phyloP scores from a whole-genome alignment of 2,329 filamentous ascomycete genomes.

The Cercospora zeina region DNA sequence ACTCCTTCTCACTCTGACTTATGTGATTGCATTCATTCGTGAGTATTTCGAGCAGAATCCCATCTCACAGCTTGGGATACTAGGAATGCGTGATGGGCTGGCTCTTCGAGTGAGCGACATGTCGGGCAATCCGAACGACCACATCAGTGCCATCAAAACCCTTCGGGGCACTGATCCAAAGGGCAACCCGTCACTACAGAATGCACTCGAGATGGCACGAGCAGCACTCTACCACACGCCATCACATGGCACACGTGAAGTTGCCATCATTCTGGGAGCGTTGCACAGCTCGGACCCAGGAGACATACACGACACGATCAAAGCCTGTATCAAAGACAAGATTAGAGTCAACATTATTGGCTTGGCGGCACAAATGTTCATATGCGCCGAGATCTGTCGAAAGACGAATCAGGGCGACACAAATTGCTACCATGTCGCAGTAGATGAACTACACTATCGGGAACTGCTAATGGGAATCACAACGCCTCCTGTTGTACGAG shows the following conservation, averaged over 20 bases:
- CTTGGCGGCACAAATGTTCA: constrained; percentile 84
- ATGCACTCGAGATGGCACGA: constrained; percentile 91
- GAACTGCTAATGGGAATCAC: constrained; percentile 88
- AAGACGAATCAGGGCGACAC: constrained; percentile 81
- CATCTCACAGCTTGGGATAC: constrained; percentile 88
- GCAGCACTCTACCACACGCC: constrained; percentile 91
- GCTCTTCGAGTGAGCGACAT: constrained; percentile 84
- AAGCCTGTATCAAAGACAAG: constrained; percentile 72
- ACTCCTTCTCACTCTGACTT: constrained; percentile 77
- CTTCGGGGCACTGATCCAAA: constrained; percentile 49
- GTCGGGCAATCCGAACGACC: constrained; percentile 85
- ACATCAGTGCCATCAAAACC: constrained; percentile 73
- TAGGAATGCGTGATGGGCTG: constrained; percentile 91
- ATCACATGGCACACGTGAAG: constrained; percentile 87
- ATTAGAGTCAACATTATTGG: constrained; percentile 89
- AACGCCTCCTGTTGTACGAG: constrained; percentile 81
- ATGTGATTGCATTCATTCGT: constrained; percentile 81
- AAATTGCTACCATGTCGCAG: constrained; percentile 75
- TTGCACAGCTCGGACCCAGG: constrained; percentile 88
- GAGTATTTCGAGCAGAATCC: constrained; percentile 99
- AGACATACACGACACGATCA: constrained; percentile 90
- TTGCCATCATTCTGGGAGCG: constrained; percentile 88
- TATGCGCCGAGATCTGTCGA: constrained; percentile 85
- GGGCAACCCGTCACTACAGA: constrained; percentile 67
- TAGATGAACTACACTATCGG: constrained; percentile 83